A percentile compares a stretch with the other conserved stretches of the same genome.
Evolutionary conservation across 2,329 filamentous ascomycete genomes (phyloP).

Genomic region (Fusarium newnesense): DNA sequence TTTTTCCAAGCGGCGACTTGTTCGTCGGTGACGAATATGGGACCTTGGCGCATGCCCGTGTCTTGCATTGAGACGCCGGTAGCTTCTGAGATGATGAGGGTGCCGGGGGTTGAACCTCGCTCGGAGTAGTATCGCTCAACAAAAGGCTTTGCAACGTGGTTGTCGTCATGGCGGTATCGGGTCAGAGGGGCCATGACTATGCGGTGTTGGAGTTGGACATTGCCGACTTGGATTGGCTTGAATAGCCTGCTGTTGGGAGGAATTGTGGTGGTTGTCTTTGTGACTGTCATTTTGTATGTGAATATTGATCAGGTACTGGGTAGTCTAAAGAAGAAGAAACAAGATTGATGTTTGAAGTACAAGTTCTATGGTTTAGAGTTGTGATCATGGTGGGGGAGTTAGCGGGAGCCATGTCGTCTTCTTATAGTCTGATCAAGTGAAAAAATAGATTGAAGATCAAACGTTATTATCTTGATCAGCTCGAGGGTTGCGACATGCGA

Average conservation of each 20-base stretch:
- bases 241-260: conserved; percentile 33
- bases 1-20: conserved; percentile 45
- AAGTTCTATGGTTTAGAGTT: background rate
- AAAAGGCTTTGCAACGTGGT: conserved; percentile 45
- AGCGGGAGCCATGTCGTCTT: background rate
- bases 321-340: background rate
- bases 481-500: background rate
- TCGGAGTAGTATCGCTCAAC: conserved; percentile 46
- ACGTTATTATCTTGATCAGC: background rate
- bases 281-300: conserved; percentile 15
- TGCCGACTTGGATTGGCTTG: conserved; percentile 40
- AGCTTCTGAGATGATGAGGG: conserved; percentile 47
- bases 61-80: conserved; percentile 41
- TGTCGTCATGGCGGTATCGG: conserved; percentile 59
- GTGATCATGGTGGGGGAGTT: background rate
- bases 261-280: conserved; percentile 1
- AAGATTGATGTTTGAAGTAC: background rate
- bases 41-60: conserved; percentile 19
- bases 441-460: background rate
- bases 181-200: conserved; percentile 50
- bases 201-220: conserved; percentile 34
- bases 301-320: background rate
- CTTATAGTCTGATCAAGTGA: background rate
- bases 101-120: conserved; percentile 57
- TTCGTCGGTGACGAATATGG: conserved; percentile 25